Evolutionary conservation across 495 filamentous ascomycete species (phyloP).

Genomic region (Neurospora sp.): DNA sequence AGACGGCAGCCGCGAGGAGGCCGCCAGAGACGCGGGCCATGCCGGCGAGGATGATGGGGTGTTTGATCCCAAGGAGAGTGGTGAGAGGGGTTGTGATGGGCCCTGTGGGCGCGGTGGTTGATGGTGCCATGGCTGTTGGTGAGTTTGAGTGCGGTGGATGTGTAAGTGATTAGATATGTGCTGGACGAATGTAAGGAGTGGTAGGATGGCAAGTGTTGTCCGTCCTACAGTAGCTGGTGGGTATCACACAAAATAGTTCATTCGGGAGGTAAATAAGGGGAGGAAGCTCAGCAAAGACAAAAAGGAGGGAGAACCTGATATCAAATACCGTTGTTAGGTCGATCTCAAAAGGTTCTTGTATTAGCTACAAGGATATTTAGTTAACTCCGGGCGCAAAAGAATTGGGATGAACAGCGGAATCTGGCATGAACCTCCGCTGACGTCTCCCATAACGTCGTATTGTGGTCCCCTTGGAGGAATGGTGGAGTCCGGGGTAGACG

Average conservation of each 20-base stretch:
- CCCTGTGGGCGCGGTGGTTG: constrained; percentile 22
- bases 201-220: neutral
- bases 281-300: neutral
- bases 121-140: neutral
- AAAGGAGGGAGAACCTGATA: neutral
- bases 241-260: neutral
- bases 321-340: neutral
- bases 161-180: neutral
- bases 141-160: neutral
- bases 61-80: constrained; percentile 60
- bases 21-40: constrained; percentile 78
- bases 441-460: neutral
- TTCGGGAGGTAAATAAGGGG: neutral
- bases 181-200: neutral
- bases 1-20: constrained; percentile 72
- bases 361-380: neutral
- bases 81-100: constrained; percentile 68
- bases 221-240: neutral
- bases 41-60: constrained; percentile 78
- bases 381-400: neutral
- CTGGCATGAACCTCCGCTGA: neutral
- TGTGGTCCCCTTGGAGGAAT: neutral
- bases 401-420: neutral
- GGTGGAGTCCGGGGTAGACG: constrained; percentile 4
- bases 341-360: neutral